A percentile compares a stretch with the other conserved stretches of the same genome.
Evolutionary conservation across 306 rosid genomes (phyloP).

Genomic region (Pyrus betulifolia): DNA sequence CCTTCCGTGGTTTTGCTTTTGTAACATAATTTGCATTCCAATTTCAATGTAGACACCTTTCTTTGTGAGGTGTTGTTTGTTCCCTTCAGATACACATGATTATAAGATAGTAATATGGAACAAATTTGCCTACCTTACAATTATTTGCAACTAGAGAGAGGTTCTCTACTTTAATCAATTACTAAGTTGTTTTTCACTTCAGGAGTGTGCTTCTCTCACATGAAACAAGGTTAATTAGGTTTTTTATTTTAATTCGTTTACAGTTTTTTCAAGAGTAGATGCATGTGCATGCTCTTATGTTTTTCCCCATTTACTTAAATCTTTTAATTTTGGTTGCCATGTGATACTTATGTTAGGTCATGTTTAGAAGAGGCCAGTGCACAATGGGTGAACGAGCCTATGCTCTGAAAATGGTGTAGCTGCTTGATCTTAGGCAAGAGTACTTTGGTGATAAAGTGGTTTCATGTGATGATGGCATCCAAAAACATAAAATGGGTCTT

Average conservation of each 20-base stretch:
- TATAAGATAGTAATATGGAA: neutral
- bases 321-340: conserved; percentile 11
- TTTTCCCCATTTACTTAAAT: neutral
- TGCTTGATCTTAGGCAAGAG: conserved; percentile 71
- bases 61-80: neutral
- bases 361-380: conserved; percentile 76
- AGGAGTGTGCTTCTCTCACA: neutral
- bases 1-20: neutral
- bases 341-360: conserved; percentile 28
- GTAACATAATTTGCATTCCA: neutral
- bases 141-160: neutral
- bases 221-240: neutral
- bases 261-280: neutral
- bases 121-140: neutral
- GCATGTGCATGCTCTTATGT: neutral
- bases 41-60: too few relatives aligned
- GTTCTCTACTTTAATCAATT: too few relatives aligned
- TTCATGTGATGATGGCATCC: too few relatives aligned
- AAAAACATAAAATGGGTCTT: too few relatives aligned
- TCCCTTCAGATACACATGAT: neutral
- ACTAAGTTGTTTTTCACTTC: neutral
- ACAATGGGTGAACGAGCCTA: conserved; percentile 92
- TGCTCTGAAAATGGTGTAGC: conserved; percentile 80
- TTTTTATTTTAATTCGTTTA: neutral
- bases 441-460: conserved; percentile 41